Conservation (phyloP, 2,329 filamentous ascomycete species). For the Fusarium zealandicum region DNA sequence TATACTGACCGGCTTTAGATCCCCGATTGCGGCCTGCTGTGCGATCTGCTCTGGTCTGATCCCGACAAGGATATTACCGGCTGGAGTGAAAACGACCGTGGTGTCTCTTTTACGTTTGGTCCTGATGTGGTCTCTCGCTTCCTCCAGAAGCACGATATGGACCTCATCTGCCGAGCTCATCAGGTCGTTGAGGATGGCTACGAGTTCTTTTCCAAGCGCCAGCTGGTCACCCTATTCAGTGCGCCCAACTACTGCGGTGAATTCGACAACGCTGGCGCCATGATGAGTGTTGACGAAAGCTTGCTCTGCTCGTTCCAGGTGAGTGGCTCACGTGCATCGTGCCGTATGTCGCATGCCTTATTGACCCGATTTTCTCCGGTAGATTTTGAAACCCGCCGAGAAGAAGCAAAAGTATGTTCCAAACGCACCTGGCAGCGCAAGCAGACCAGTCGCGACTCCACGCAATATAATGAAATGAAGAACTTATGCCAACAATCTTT, state of each 20-base stretch:
- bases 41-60: conserved; percentile 98
- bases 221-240: conserved; percentile 96
- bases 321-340: conserved; percentile 35
- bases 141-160: conserved; percentile 99
- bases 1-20: conserved; percentile 66
- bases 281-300: conserved; percentile 99
- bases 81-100: conserved; percentile 98
- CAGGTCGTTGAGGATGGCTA: conserved; percentile 99
- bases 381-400: conserved; percentile 99
- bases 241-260: conserved; percentile 99
- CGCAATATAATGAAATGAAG: conserved; percentile 36
- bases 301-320: conserved; percentile 99
- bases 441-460: conserved; percentile 38
- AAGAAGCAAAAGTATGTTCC: conserved; percentile 99
- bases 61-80: conserved; percentile 99
- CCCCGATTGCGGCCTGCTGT: conserved; percentile 95
- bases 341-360: neutral
- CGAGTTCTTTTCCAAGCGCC: conserved; percentile 99
- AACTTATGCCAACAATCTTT: conserved; percentile 66
- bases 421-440: conserved; percentile 69
- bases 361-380: conserved; percentile 21
- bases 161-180: conserved; percentile 97
- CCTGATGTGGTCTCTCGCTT: conserved; percentile 97
- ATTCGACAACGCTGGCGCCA: conserved; percentile 98
- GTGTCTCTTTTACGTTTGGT: conserved; percentile 98